Base-by-base conservation (phyloP, 2,329 filamentous ascomycete species). In the Trichoderma hamatum region DNA sequence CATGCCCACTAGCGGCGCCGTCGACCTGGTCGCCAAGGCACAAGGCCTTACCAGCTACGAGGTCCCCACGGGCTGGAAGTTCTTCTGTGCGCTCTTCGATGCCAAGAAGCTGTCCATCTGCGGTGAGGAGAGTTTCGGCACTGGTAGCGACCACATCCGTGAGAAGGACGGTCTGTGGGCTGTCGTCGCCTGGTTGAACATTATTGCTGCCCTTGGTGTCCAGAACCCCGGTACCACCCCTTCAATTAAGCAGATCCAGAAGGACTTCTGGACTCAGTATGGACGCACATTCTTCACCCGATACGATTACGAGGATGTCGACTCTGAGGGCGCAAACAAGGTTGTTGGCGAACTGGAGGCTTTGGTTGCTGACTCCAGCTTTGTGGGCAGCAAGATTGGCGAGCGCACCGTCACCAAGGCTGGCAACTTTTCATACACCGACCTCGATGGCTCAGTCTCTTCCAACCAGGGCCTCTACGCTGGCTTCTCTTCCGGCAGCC, bases 141-240 rank as follows among this genome's bases (percentile, higher is more conserved):
- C 96, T 13, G 96, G 96, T 49, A 97, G 92, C 82, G 97, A 99
- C 85, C 96, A 99, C 82, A 97, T 99, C 78, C 93, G 96, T 75
- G 96, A 99, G 85, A 99, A 99, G 88, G 96, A 99, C 78, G 96
- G 96, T 71, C 88, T 99, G 52, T 99, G 96, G 96, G 96, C 96
- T 70, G 88, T 99, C 71, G 92, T 97, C 66, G 96, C 96, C 36
- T 99, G 96, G 96, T 84, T 99, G 76, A 99, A 99, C 86, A 97
- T 99, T 81, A 96, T 99, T 76, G 96, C 96, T 71, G 95, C 93
- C 73, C 89, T 98, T 59, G 94, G 94, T 72, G 90, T 96, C 79
- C 87, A 93, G 80, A 91, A 91, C 77, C 89, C 92, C 24, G 89
- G 85, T 70, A 90, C 92, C 74, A 93, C 91, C 3, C 94, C 95